A percentile compares a stretch with the other conserved stretches of the same genome.
Conservation (phyloP, 139 green algal species). For the Chlamydomonas sphaeroides region DNA sequence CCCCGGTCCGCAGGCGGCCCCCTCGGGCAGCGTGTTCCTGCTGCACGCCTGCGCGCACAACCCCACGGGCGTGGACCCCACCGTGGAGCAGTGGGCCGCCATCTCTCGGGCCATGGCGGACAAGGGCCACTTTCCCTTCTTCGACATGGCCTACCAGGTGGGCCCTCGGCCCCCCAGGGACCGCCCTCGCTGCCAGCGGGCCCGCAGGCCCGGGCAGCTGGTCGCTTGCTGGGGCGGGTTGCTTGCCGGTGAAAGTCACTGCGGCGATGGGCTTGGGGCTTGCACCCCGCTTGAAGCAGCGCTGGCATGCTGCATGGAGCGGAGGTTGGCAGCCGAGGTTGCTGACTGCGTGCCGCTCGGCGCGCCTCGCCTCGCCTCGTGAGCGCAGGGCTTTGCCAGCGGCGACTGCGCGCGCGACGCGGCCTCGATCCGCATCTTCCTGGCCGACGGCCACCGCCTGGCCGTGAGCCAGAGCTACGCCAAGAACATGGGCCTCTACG, state of each 20-base stretch:
- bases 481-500: constrained; percentile 94
- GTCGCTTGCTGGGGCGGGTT: no score
- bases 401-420: constrained; percentile 87
- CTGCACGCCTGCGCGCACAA: constrained; percentile 93
- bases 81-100: constrained; percentile 80
- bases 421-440: constrained; percentile 80
- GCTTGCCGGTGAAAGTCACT: no score
- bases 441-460: constrained; percentile 77
- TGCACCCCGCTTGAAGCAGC: no score
- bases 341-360: no score
- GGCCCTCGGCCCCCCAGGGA: neutral
- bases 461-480: constrained; percentile 70
- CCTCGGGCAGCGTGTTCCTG: constrained; percentile 81
- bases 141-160: constrained; percentile 95
- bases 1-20: constrained; percentile 54
- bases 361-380: no score
- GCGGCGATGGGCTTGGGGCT: no score
- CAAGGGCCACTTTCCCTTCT: constrained; percentile 87
- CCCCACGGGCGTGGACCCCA: constrained; percentile 93
- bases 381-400: constrained; percentile 89
- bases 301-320: no score
- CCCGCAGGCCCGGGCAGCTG: no score
- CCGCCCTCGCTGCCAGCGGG: neutral
- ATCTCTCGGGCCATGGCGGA: constrained; percentile 76
- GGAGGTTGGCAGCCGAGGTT: no score